phyloP scores from a whole-genome alignment of 352 stramenopile genomes.

The Discostella stelligera region DNA sequence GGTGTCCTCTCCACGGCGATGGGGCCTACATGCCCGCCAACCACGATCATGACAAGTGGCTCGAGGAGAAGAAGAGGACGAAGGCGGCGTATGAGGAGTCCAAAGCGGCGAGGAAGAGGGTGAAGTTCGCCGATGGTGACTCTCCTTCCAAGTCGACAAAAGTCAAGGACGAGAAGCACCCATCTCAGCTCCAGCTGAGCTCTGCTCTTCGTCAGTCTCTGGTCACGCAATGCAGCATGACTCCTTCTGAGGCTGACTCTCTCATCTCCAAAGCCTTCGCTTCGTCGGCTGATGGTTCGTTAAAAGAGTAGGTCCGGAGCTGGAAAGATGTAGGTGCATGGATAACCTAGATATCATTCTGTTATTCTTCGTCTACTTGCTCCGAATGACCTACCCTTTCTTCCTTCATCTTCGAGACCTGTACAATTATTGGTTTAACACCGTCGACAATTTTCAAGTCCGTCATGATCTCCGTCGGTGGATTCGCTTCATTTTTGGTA shows the following conservation, averaged over 20 bases:
- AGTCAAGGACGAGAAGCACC: background rate
- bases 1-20: slow-evolving; percentile 1
- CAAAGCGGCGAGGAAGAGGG: background rate
- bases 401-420: too few relatives aligned
- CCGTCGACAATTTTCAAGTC: background rate
- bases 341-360: slow-evolving; percentile 1
- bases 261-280: background rate
- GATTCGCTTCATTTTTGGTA: background rate
- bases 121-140: background rate
- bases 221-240: slow-evolving; percentile 1
- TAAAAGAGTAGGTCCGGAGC: slow-evolving; percentile 11
- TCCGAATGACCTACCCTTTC: background rate
- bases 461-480: background rate
- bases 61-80: slow-evolving; percentile 4
- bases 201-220: background rate
- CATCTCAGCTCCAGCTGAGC: slow-evolving; percentile 4
- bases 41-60: slow-evolving; percentile 1
- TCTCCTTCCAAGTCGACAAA: background rate
- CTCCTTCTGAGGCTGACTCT: background rate
- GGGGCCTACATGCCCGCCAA: slow-evolving; percentile 8
- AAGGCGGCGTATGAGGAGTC: background rate
- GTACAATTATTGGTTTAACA: slow-evolving; percentile 4
- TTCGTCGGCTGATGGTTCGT: background rate
- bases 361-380: background rate
- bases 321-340: background rate